These are phyloP conservation scores for Pythium oligandrum DNA, from an alignment of 352 stramenopile species.

Conservation along the genomic window DNA sequence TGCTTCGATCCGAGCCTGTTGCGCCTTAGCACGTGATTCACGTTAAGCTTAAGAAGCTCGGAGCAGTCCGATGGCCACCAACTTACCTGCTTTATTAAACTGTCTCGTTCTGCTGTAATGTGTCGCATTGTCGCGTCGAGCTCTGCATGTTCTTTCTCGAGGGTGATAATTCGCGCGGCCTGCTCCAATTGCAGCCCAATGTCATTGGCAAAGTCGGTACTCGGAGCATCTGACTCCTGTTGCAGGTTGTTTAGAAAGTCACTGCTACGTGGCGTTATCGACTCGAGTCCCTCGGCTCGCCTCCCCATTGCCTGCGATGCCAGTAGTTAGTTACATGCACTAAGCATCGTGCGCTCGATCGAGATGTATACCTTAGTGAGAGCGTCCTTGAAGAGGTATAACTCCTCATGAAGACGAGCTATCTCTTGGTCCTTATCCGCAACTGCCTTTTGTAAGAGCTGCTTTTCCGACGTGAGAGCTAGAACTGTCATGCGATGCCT, in stretches of 20 bases:
- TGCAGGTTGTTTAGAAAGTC: neutral
- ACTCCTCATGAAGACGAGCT: conserved; percentile 33
- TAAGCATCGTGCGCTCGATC: neutral
- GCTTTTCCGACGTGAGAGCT: conserved; percentile 34
- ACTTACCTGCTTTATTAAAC: neutral
- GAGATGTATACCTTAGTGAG: conserved; percentile 27
- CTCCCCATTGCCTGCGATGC: neutral
- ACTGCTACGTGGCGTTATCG: neutral
- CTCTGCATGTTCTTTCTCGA: conserved; percentile 15
- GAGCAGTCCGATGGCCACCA: neutral
- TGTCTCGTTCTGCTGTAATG: neutral
- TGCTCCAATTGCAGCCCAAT: conserved; percentile 8
- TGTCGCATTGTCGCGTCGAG: conserved; percentile 7
- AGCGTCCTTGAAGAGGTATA: conserved; percentile 60
- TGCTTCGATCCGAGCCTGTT: no score
- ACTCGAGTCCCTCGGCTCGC: neutral
- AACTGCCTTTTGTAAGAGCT: conserved; percentile 21
- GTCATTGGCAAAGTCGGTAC: neutral
- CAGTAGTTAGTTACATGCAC: neutral
- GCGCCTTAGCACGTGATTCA: no score
- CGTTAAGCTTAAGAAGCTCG: neutral
- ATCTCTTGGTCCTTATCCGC: conserved; percentile 29
- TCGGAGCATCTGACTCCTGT: neutral
- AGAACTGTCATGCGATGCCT: conserved; percentile 32
- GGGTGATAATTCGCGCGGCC: neutral